Evolutionary conservation across 2,329 filamentous ascomycete genomes (phyloP).

Genomic region (Aspergillus thermomutatus): DNA sequence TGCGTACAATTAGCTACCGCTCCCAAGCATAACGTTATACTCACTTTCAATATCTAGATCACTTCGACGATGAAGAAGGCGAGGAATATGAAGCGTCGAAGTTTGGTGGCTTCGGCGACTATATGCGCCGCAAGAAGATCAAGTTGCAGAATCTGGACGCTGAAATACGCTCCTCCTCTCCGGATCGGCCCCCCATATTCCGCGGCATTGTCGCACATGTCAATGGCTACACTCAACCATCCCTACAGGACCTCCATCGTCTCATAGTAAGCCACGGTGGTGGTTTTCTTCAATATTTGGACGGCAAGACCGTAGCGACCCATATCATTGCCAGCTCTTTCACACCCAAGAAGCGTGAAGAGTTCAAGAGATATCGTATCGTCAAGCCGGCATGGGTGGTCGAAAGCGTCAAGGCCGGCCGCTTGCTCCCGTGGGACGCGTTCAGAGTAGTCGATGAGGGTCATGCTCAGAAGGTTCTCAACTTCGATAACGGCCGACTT

Average conservation of each 20-base stretch:
- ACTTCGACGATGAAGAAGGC: constrained; percentile 75
- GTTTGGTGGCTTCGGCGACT: constrained; percentile 88
- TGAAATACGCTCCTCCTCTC: constrained; percentile 66
- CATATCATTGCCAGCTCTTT: constrained; percentile 91
- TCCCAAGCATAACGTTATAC: constrained; percentile 6
- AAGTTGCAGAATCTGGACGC: constrained; percentile 94
- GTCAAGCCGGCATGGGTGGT: constrained; percentile 94
- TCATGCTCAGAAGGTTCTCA: constrained; percentile 73
- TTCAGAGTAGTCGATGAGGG: constrained; percentile 86
- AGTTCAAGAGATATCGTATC: constrained; percentile 83
- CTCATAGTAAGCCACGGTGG: constrained; percentile 92
- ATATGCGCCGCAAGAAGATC: constrained; percentile 92
- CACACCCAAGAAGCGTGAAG: constrained; percentile 87
- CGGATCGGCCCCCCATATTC: constrained; percentile 79
- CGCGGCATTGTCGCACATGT: constrained; percentile 87
- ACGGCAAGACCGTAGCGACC: constrained; percentile 90
- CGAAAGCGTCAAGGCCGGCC: constrained; percentile 79
- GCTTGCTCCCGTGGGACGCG: constrained; percentile 77
- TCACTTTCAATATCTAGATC: constrained; percentile 46
- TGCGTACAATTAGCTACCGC: constrained; percentile 22
- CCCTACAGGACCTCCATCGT: constrained; percentile 80
- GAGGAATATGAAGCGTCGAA: constrained; percentile 86
- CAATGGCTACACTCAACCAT: constrained; percentile 93
- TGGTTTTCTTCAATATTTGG: constrained; percentile 89
- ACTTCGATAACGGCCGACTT: constrained; percentile 61